phyloP scores from a whole-genome alignment of 208 protist genomes.

The Spironucleus salmonicida region DNA sequence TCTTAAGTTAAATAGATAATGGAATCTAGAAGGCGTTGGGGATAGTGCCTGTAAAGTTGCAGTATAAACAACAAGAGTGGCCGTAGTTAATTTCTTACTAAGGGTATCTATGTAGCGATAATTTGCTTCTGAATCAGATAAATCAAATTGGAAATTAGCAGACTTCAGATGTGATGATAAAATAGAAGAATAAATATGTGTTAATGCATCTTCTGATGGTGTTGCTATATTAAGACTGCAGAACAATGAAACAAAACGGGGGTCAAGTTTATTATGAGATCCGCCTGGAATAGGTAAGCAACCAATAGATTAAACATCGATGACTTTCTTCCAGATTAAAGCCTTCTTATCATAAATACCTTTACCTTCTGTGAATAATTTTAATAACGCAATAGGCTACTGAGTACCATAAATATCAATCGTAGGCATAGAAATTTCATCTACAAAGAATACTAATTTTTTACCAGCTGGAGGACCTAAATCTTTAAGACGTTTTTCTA shows the following conservation, averaged over 20 bases:
- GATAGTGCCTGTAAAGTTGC: slow-evolving; percentile 65
- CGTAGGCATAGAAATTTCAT: slow-evolving; percentile 93
- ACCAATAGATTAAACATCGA: slow-evolving; percentile 78
- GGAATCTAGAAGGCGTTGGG: slow-evolving; percentile 89
- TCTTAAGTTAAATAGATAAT: slow-evolving; percentile 95
- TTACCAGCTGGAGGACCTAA: slow-evolving; percentile 81
- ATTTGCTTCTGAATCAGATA: slow-evolving; percentile 38
- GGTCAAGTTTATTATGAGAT: slow-evolving; percentile 80
- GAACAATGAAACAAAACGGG: slow-evolving; percentile 86
- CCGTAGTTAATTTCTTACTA: slow-evolving; percentile 56
- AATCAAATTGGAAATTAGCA: slow-evolving; percentile 48
- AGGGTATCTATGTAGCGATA: slow-evolving; percentile 24
- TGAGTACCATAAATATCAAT: slow-evolving; percentile 90
- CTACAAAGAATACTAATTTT: slow-evolving; percentile 80
- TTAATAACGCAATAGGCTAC: slow-evolving; percentile 91
- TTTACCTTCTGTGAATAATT: slow-evolving; percentile 78
- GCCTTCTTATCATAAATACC: slow-evolving; percentile 83
- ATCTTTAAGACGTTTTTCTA: slow-evolving; percentile 81
- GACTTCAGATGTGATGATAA: slow-evolving; percentile 62
- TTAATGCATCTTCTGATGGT: slow-evolving; percentile 74
- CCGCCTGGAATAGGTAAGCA: slow-evolving; percentile 86
- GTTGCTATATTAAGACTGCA: slow-evolving; percentile 86
- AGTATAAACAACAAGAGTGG: slow-evolving; percentile 76
- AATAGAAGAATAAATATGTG: slow-evolving; percentile 83
- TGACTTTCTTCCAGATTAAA: slow-evolving; percentile 75